A percentile compares a stretch with the other conserved stretches of the same genome.
These are phyloP conservation scores for Phyllosticta citriasiana DNA, from an alignment of 2,329 filamentous ascomycete species.

Conservation along the genomic window DNA sequence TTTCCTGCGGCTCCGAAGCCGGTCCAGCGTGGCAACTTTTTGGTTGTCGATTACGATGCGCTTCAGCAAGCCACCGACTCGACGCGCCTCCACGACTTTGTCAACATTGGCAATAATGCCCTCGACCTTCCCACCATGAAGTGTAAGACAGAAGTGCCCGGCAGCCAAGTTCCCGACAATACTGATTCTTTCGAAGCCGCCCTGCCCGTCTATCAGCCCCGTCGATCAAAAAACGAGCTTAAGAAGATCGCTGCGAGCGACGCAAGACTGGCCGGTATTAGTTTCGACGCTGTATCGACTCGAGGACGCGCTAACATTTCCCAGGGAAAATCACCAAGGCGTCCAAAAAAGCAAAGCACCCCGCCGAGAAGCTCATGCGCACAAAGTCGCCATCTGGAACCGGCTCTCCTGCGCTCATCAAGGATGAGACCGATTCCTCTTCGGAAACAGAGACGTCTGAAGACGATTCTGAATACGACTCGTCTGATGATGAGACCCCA, in stretches of 20 bases:
- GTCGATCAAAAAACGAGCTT: conserved; percentile 38
- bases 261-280: conserved; percentile 25
- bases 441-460: conserved; percentile 37
- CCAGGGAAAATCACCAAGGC: conserved; percentile 25
- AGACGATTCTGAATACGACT: conserved; percentile 42
- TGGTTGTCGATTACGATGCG: conserved; percentile 31
- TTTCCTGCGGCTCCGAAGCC: conserved; percentile 19
- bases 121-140: conserved; percentile 35
- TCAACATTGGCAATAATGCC: conserved; percentile 33
- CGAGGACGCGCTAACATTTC: neutral
- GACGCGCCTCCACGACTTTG: conserved; percentile 32
- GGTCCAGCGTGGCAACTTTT: conserved; percentile 30
- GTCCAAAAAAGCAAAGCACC: conserved; percentile 16
- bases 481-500: conserved; percentile 42
- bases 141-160: conserved; percentile 24
- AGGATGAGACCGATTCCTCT: conserved; percentile 33
- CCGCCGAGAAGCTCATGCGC: conserved; percentile 4
- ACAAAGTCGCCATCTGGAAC: neutral
- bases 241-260: conserved; percentile 33
- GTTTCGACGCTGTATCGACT: neutral
- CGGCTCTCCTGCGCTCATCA: conserved; percentile 11
- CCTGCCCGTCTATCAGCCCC: conserved; percentile 32
- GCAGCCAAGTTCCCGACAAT: neutral
- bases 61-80: conserved; percentile 36
- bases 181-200: conserved; percentile 24